A percentile compares a stretch with the other conserved stretches of the same genome.
phyloP scores from a whole-genome alignment of 495 filamentous ascomycete species.

The Chaetomium fimeti region DNA sequence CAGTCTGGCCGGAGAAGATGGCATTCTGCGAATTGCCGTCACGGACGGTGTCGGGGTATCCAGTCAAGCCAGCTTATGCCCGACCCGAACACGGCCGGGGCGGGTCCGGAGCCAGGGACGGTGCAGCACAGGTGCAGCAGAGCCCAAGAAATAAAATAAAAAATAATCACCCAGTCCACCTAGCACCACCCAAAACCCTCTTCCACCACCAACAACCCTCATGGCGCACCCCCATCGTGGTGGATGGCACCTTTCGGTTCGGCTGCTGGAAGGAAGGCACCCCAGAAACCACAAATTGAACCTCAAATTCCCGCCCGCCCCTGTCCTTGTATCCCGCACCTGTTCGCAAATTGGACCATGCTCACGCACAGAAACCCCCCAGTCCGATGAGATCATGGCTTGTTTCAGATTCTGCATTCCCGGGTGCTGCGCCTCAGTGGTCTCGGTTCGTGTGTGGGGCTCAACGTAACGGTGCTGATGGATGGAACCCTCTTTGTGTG shows the following conservation, averaged over 20 bases:
- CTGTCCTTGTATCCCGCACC: slow-evolving; percentile 9
- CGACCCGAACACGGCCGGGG: slow-evolving; percentile 7
- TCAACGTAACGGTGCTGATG: not conserved
- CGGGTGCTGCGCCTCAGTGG: slow-evolving; percentile 23
- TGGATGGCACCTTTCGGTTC: no score
- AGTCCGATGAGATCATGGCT: slow-evolving; percentile 18
- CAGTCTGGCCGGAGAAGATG: not conserved
- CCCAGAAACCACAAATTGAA: not conserved
- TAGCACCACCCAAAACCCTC: not conserved
- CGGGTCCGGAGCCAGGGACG: slow-evolving; percentile 4
- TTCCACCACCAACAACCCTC: not conserved
- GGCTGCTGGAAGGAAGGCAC: not conserved
- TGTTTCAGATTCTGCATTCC: slow-evolving; percentile 25
- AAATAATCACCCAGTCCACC: not conserved
- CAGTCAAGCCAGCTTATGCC: not conserved
- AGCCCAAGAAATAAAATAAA: not conserved
- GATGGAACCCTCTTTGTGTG: slow-evolving; percentile 4
- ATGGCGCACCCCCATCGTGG: not conserved
- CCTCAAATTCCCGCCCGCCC: slow-evolving; percentile 6
- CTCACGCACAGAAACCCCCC: not conserved
- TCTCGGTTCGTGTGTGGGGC: not conserved
- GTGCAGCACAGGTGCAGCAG: not conserved
- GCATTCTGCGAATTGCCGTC: not conserved
- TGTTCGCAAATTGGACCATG: not conserved
- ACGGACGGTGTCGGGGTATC: not conserved